Percentiles rank a stretch among this genome's conserved stretches.
Conservation (phyloP, 2,329 filamentous ascomycete species). For the Ophiocordyceps sinensis region DNA sequence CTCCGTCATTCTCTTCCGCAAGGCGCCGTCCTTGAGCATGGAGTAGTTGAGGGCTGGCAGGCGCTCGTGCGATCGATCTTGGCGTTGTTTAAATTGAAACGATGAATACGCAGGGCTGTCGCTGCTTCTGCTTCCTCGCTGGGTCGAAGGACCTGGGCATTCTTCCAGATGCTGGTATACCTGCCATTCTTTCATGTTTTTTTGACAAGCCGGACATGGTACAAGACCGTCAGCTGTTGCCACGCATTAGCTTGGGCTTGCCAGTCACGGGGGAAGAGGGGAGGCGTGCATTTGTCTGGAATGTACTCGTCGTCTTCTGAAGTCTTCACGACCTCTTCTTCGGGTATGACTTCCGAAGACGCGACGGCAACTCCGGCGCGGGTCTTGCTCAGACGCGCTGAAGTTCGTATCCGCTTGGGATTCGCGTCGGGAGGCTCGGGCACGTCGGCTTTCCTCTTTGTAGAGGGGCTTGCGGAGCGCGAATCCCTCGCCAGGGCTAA, state of each 20-base stretch:
- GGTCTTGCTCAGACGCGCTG: conserved; percentile 31
- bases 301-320: conserved; percentile 15
- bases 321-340: conserved; percentile 10
- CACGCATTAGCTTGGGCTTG: not conserved
- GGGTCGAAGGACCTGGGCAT: conserved; percentile 28
- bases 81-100: conserved; percentile 12
- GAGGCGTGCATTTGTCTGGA: conserved; percentile 12
- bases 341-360: not conserved
- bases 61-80: conserved; percentile 36
- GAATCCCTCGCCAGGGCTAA: conserved; percentile 46
- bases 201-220: conserved; percentile 67
- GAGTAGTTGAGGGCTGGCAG: conserved; percentile 76
- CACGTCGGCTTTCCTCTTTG: conserved; percentile 38
- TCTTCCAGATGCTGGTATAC: conserved; percentile 74
- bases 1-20: conserved; percentile 71
- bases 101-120: not conserved
- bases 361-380: conserved; percentile 18
- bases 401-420: conserved; percentile 38
- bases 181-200: conserved; percentile 62
- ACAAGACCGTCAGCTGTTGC: conserved; percentile 55
- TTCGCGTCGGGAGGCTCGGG: conserved; percentile 12
- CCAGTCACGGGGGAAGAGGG: not conserved
- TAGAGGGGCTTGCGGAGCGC: conserved; percentile 4
- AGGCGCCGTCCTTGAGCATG: conserved; percentile 61
- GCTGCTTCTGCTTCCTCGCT: not conserved